These are phyloP conservation scores for Aspergillus neotritici DNA, from an alignment of 2,329 filamentous ascomycete genomes.

Conservation along the genomic window DNA sequence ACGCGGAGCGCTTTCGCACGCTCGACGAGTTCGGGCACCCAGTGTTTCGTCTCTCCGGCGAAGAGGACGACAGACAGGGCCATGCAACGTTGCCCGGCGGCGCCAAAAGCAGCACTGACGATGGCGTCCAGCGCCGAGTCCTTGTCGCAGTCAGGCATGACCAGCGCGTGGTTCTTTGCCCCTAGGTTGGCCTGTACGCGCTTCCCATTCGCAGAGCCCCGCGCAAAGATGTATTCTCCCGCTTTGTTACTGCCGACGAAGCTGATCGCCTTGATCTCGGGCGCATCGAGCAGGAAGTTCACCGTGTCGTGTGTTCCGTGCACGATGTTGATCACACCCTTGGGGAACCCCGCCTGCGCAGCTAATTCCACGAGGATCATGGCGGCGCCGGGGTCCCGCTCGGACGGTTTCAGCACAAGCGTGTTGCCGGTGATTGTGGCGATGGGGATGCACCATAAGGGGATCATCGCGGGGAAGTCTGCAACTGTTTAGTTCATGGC, in stretches of 20 bases:
- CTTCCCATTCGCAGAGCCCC: constrained; percentile 58
- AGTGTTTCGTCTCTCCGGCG: constrained; percentile 57
- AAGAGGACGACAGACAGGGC: constrained; percentile 56
- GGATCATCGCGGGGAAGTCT: constrained; percentile 61
- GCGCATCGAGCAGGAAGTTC: constrained; percentile 61
- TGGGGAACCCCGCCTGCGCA: constrained; percentile 54
- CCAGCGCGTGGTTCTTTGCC: constrained; percentile 60
- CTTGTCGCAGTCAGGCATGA: constrained; percentile 60
- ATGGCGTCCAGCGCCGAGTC: constrained; percentile 59
- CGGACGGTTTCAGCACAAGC: constrained; percentile 55
- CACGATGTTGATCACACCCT: constrained; percentile 57
- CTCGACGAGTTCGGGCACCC: constrained; percentile 55
- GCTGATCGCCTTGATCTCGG: constrained; percentile 58
- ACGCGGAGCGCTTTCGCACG: constrained; percentile 52
- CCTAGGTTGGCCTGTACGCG: constrained; percentile 60
- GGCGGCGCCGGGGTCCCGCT: constrained; percentile 53
- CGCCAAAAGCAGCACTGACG: constrained; percentile 58
- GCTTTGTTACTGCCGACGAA: constrained; percentile 63
- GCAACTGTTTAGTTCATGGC: no score
- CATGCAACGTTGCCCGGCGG: constrained; percentile 61
- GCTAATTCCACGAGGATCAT: constrained; percentile 57
- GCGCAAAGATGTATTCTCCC: constrained; percentile 60
- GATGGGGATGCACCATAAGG: constrained; percentile 57
- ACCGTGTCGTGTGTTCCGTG: constrained; percentile 57
- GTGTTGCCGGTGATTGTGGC: constrained; percentile 54